These are phyloP conservation scores for Fusarium beomiforme DNA, from an alignment of 2,329 filamentous ascomycete species.

Conservation along the genomic window DNA sequence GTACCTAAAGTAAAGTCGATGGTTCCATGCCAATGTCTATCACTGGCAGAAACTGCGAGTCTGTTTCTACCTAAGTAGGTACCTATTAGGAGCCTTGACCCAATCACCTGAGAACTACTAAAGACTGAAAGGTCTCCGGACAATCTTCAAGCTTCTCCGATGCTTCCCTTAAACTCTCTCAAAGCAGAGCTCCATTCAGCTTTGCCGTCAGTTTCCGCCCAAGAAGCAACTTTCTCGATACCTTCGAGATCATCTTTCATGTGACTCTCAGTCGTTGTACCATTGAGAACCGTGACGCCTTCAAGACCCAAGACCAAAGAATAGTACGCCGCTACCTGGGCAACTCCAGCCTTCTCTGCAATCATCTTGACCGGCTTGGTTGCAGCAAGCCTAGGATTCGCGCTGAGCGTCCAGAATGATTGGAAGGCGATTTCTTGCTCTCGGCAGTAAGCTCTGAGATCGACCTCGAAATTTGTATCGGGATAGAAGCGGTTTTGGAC, in stretches of 20 bases:
- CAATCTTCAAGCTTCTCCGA: slow-evolving; percentile 37
- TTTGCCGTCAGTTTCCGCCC: slow-evolving; percentile 56
- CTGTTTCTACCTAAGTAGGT: not conserved
- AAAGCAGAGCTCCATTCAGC: slow-evolving; percentile 61
- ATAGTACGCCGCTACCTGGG: slow-evolving; percentile 56
- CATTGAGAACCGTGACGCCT: slow-evolving; percentile 56
- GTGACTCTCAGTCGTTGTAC: slow-evolving; percentile 56
- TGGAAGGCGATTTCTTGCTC: slow-evolving; percentile 57
- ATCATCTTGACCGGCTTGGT: slow-evolving; percentile 60
- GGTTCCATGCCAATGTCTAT: not conserved
- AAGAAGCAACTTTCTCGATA: slow-evolving; percentile 51
- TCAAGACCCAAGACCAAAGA: slow-evolving; percentile 59
- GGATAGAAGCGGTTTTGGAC: slow-evolving; percentile 81
- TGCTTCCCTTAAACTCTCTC: slow-evolving; percentile 56
- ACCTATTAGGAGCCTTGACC: not conserved
- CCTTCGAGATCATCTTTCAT: slow-evolving; percentile 62
- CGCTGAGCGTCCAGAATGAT: slow-evolving; percentile 65
- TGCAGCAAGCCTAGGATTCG: slow-evolving; percentile 53
- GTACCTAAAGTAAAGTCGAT: not conserved
- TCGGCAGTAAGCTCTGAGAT: slow-evolving; percentile 64
- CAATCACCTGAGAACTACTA: not conserved
- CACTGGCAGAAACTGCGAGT: slow-evolving; percentile 5
- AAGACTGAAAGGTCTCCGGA: not conserved
- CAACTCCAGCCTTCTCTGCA: slow-evolving; percentile 52
- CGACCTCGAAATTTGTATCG: slow-evolving; percentile 66